Evolutionary conservation across 1,284 basidiomycete species (phyloP).

Genomic region (Sporisorium reilianum): DNA sequence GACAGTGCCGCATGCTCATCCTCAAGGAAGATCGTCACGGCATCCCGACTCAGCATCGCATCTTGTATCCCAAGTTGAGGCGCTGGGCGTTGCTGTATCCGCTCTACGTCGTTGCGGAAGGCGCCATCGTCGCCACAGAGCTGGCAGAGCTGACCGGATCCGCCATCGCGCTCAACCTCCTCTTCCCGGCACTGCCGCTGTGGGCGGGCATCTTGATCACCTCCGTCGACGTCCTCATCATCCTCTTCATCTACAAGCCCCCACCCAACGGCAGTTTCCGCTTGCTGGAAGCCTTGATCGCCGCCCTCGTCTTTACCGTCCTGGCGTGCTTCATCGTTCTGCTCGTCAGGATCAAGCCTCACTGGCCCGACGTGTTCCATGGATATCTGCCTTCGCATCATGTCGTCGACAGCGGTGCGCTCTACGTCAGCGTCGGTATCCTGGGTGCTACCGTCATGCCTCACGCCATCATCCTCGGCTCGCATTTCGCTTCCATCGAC

Average conservation of each 20-base stretch:
- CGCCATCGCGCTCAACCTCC: slow-evolving; percentile 81
- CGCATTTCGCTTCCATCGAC: slow-evolving; percentile 72
- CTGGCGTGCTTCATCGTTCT: slow-evolving; percentile 82
- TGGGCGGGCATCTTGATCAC: slow-evolving; percentile 78
- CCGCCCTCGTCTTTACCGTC: slow-evolving; percentile 72
- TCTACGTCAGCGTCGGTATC: slow-evolving; percentile 81
- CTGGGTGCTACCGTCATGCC: slow-evolving; percentile 79
- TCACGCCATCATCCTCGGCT: slow-evolving; percentile 89
- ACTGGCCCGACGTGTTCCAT: slow-evolving; percentile 84
- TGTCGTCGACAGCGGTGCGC: slow-evolving; percentile 74
- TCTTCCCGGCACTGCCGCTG: slow-evolving; percentile 79
- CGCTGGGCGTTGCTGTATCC: slow-evolving; percentile 69
- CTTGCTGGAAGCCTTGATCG: slow-evolving; percentile 78
- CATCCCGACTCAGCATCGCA: slow-evolving; percentile 73
- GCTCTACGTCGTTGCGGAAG: slow-evolving; percentile 76
- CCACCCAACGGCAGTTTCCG: slow-evolving; percentile 68
- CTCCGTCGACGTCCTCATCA: slow-evolving; percentile 82
- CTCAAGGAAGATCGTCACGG: slow-evolving; percentile 46
- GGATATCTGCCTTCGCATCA: slow-evolving; percentile 82
- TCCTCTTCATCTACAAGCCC: slow-evolving; percentile 72
- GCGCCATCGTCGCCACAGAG: slow-evolving; percentile 78
- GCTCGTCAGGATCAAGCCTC: slow-evolving; percentile 79
- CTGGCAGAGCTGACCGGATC: slow-evolving; percentile 79
- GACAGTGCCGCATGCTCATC: slow-evolving; percentile 58
- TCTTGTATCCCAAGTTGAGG: slow-evolving; percentile 79